Percentiles rank a stretch among this genome's conserved stretches.
These are phyloP conservation scores for Golubevia pallescens DNA, from an alignment of 1,284 basidiomycete species.

Conservation along the genomic window DNA sequence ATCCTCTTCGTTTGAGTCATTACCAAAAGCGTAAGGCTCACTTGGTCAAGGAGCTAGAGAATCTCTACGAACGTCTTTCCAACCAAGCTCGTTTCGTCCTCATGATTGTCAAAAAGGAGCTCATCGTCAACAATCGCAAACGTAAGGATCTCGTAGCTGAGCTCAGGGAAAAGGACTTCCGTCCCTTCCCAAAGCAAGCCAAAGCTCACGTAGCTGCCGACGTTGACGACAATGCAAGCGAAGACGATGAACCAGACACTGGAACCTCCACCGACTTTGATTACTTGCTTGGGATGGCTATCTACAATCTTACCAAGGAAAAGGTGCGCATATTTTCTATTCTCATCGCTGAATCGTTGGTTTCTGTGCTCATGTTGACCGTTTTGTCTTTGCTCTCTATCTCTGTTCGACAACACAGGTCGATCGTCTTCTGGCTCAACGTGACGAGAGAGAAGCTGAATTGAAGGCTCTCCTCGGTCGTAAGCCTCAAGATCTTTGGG, in stretches of 20 bases:
- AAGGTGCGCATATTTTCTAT: constrained; percentile 14
- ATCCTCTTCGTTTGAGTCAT: constrained; percentile 54
- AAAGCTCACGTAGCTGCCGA: constrained; percentile 48
- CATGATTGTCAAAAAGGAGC: constrained; percentile 59
- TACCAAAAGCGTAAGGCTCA: constrained; percentile 59
- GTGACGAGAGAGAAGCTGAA: constrained; percentile 54
- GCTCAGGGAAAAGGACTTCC: constrained; percentile 50
- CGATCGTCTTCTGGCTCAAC: constrained; percentile 53
- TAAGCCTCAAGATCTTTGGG: constrained; percentile 59
- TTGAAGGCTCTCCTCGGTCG: constrained; percentile 51
- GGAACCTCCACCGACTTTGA: constrained; percentile 51
- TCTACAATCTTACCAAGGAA: constrained; percentile 61
- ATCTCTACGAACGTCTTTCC: constrained; percentile 52
- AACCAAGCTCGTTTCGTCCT: constrained; percentile 64
- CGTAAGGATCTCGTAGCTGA: constrained; percentile 55
- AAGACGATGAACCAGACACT: constrained; percentile 18
- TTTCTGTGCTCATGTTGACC: too few relatives aligned
- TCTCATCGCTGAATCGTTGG: not conserved
- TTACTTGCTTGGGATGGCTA: constrained; percentile 62
- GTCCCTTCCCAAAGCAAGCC: constrained; percentile 50
- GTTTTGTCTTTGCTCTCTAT: too few relatives aligned
- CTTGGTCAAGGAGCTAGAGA: constrained; percentile 57
- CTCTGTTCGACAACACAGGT: constrained; percentile 14
- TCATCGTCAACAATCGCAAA: constrained; percentile 57
- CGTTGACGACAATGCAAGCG: constrained; percentile 32